Base-by-base conservation (phyloP, 106 monocot species). In the Dendrobium chrysotoxum region DNA sequence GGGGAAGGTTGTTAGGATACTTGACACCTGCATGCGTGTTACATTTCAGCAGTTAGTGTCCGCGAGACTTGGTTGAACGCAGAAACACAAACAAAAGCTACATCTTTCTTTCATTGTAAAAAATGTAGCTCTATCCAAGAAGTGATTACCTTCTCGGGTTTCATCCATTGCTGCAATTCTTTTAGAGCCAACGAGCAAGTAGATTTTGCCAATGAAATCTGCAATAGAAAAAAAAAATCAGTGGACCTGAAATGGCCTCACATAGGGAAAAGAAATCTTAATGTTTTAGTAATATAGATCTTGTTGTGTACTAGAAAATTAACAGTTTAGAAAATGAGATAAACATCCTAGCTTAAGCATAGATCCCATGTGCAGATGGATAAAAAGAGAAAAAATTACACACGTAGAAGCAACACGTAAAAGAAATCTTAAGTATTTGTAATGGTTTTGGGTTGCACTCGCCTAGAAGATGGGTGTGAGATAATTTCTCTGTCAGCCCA, bases 81-180 rank as follows among this genome's bases (percentile, higher is more conserved):
- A 66, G 40, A 21, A 23, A 45, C 6, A 54, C 46, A 83, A 39
- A 3, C 13, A 23, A 9, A 41, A 26, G 26, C 26, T 65, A 25
- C 64, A 65, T 7, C 26, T 65, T 15, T 8, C 25, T 65, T n/a
- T 25, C 26, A 11, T 9, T 25, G 10, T 65, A 65, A 65, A 65
- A 65, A 65, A 15, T 65, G 9, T 9, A 65, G 26, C 25, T 23
- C n/a, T 1, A 65, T 25, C 6, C 26, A 65, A 25, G 4, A 38
- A 44, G 61, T 44, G 28, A 65, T 72, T 82, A 95, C 95, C 95
- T 95, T 95, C 41, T 88, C 87, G 4, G 95, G 92, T 79, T 90
- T 95, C 90, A 92, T 95, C 95, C 95, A 95, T 0, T 70, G 71
- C 50, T 88, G 86, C 81, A 95, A 80, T 7, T 88, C 68, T 45